Evolutionary conservation across 78 protist genomes (phyloP).

Genomic region (Creolimax fragrantissima): DNA sequence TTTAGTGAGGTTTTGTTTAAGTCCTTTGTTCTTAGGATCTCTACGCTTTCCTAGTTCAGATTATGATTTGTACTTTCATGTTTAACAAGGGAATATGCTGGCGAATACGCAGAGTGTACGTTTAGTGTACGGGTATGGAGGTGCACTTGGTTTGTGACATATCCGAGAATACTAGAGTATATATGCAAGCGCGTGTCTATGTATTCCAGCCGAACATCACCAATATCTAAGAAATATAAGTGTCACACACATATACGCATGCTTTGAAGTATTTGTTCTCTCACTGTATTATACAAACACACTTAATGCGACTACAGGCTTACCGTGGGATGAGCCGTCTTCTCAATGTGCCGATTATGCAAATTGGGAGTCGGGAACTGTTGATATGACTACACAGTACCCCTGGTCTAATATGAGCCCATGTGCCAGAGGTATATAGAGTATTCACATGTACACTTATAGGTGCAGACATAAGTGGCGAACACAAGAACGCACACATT

Average conservation of each 20-base stretch:
- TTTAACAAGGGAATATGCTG: no score
- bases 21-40: background rate
- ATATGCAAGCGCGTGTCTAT: no score
- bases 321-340: constrained; percentile 23
- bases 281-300: no score
- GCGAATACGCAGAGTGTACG: no score
- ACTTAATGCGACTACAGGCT: background rate
- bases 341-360: background rate
- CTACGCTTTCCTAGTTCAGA: background rate
- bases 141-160: no score
- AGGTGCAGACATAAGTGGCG: background rate
- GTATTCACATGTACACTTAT: background rate
- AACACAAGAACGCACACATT: background rate
- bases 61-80: background rate
- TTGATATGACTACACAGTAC: background rate
- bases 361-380: background rate
- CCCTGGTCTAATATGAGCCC: background rate
- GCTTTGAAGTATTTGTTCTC: no score
- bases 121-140: no score
- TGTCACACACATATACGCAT: no score
- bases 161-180: no score
- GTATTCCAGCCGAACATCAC: no score
- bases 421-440: background rate
- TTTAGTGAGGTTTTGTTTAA: background rate
- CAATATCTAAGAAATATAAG: no score